Evolutionary conservation across 2,329 filamentous ascomycete species (phyloP).

Genomic region (Fusarium mundagurra): DNA sequence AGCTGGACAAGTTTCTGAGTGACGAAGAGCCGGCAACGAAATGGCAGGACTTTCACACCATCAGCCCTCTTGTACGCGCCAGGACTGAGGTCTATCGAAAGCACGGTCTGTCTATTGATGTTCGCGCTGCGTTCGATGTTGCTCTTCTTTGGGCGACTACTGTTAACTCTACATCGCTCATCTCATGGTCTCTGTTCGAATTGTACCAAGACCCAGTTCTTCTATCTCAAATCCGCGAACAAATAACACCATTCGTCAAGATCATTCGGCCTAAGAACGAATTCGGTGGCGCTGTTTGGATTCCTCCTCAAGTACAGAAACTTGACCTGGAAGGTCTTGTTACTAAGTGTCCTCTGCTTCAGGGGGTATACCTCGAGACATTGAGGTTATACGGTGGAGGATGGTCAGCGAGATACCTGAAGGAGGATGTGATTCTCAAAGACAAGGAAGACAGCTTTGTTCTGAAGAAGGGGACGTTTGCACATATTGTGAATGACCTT

Average conservation of each 20-base stretch:
- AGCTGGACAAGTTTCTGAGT: conserved; percentile 47
- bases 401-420: conserved; percentile 46
- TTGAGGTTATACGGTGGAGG: conserved; percentile 51
- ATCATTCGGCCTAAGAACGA: conserved; percentile 49
- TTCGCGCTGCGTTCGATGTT: conserved; percentile 49
- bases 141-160: conserved; percentile 52
- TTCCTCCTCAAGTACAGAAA: conserved; percentile 47
- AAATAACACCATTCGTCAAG: conserved; percentile 48
- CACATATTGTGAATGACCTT: conserved; percentile 47
- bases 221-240: conserved; percentile 50
- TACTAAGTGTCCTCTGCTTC: conserved; percentile 50
- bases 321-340: conserved; percentile 51
- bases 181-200: conserved; percentile 55
- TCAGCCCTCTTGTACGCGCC: conserved; percentile 46
- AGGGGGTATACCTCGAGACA: conserved; percentile 54
- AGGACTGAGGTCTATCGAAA: conserved; percentile 46
- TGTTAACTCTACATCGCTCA: conserved; percentile 50
- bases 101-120: conserved; percentile 44
- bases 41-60: conserved; percentile 52
- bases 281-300: conserved; percentile 50
- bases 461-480: conserved; percentile 49
- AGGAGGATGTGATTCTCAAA: conserved; percentile 47
- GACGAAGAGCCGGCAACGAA: conserved; percentile 46
- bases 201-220: conserved; percentile 52
- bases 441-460: conserved; percentile 42